Evolutionary conservation across 306 rosid genomes (phyloP), one percentile per base, ranked within the genome.

Genomic region (Cicer yamashitae): DNA sequence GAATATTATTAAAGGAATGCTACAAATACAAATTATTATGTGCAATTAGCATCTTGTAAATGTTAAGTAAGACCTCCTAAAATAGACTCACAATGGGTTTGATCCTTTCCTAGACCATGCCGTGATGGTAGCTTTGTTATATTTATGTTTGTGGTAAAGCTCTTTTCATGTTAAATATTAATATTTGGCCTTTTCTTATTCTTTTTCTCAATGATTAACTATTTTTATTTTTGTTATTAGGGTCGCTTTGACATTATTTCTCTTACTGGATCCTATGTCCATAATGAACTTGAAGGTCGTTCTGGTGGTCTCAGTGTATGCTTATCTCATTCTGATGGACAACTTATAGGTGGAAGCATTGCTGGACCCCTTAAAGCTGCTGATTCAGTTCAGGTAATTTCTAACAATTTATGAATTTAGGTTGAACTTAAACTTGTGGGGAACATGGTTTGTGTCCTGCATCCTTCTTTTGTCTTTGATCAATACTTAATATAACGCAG

Each of bases 221-320:
- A 50, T 69, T 25, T 30, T 60, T 18, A 10, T 50, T 44, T 67
- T 43, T 10, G 37, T 71, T 45, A 47, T 63, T 81, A 93, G 98
- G 98, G 98, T 67, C 91, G 84, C 51, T 93, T 91, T 77, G 93
- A 91, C 80, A 93, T 93, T 69, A 80, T 93, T 79, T 91, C 98
- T 15, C 82, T 91, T 17, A 84, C 89, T 30, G 98, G 98, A 54
- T 93, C 98, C 56, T 93, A 88, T 65, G 82, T 93, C 38, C 90
- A 86, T 51, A 88, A 90, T 13, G 96, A 88, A 79, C 37, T 50
- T 7, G 96, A 91, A 53, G 91, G 85, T 67, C 86, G 88, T 71
- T 61, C 85, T 7, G 98, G 97, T 10, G 98, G 93, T 62, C 91
- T 93, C 44, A 93, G 97, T 75, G 91, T 91, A 69, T 89, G 97